Evolutionary conservation across 2,329 filamentous ascomycete species (phyloP), one percentile per base, ranked within the genome.

Genomic region (Ampelomyces quisqualis): DNA sequence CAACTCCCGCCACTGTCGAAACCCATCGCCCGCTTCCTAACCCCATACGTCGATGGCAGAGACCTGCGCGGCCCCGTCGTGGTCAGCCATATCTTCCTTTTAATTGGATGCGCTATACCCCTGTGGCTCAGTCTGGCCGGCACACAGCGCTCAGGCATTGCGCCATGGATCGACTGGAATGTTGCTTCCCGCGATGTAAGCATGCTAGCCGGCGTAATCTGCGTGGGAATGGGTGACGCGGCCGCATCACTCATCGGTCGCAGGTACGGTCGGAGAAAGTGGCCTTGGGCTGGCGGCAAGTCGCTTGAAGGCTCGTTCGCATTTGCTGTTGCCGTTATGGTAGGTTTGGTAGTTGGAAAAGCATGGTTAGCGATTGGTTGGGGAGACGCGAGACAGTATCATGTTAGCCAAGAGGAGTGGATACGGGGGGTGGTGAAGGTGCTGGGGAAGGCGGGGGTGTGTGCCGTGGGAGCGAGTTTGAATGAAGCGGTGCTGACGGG

Each of bases 281-380:
- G 93, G 93, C 78, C 90, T 17, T 98, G 93, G 93, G 88, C 89
- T 10, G 93, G 93, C 3, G 91, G 90, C 10, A 98, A 98, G 76
- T 95, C 89, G 49, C 76, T 98, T 1, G 91, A 98, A 69, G 93
- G 93, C 10, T 82, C 77, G 40, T 51, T 84, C 5, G 93, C 93
- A 1, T 97, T 98, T 68, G 85, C 84, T 1, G 69, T 73, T 4
- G 90, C 89, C 3, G 93, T 97, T 4, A 86, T 85, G 36, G 50
- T 78, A 4, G 93, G 91, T 0, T 75, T 97, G 31, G 69, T 85
- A 29, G 72, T 78, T 4, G 85, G 85, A 3, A 85, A 83, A 55
- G 61, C 73, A 11, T 97, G 90, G 90, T 73, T 96, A 49, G 74
- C 77, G 27, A 45, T 88, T 17, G 91, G 91, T 5, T 96, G 91